These are phyloP conservation scores for Byssochlamys sp. DNA, from an alignment of 2,329 filamentous ascomycete genomes.

Conservation along the genomic window DNA sequence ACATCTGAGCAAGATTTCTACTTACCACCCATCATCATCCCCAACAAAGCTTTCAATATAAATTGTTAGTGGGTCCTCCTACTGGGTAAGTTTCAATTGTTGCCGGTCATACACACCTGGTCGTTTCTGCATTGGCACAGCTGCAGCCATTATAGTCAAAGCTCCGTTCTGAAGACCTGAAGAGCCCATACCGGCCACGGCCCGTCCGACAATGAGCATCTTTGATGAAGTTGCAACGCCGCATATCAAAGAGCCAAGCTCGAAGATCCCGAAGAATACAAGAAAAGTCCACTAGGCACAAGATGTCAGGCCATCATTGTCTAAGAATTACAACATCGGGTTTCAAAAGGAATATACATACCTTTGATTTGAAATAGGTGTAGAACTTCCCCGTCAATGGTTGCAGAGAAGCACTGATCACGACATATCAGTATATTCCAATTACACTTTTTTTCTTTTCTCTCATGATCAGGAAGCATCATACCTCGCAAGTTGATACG, in stretches of 20 bases:
- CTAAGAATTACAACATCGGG: not conserved
- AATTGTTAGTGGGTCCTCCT: not conserved
- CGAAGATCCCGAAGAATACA: conserved; percentile 14
- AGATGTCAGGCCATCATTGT: not conserved
- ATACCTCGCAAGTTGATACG: conserved; percentile 33
- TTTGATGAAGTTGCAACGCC: conserved; percentile 13
- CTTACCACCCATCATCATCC: conserved; percentile 15
- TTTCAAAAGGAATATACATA: conserved; percentile 4
- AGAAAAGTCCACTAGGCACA: conserved; percentile 14
- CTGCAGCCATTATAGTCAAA: conserved; percentile 10
- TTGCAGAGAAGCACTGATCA: conserved; percentile 39
- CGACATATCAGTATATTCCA: conserved; percentile 7
- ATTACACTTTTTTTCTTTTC: not conserved
- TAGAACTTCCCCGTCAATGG: conserved; percentile 47
- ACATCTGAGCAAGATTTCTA: conserved; percentile 1
- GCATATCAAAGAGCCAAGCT: conserved; percentile 17
- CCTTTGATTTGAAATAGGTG: conserved; percentile 30
- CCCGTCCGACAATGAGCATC: conserved; percentile 15
- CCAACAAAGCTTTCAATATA: conserved; percentile 8
- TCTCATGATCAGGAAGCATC: not conserved
- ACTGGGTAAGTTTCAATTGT: not conserved
- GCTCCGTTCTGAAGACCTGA: conserved; percentile 12
- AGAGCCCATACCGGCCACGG: conserved; percentile 13
- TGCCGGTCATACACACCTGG: conserved; percentile 6
- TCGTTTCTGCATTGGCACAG: conserved; percentile 7